A percentile compares a stretch with the other conserved stretches of the same genome.
These are phyloP conservation scores for Dillenia turbinata DNA, from an alignment of 164 flowering plant species.

Conservation along the genomic window DNA sequence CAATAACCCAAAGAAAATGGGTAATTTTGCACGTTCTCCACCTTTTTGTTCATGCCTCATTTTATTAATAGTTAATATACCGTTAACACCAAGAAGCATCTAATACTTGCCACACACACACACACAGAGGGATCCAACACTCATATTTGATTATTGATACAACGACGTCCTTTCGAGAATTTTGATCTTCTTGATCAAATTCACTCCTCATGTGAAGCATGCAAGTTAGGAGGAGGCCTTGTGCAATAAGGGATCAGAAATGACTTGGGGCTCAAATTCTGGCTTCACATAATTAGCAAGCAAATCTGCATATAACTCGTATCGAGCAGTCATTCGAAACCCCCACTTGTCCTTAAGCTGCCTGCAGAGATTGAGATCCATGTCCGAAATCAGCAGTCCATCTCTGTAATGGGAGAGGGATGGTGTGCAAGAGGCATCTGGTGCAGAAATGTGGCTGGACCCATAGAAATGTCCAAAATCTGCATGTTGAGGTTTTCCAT, in stretches of 20 bases:
- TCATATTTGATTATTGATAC: too few species aligned
- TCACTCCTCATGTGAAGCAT: too few species aligned
- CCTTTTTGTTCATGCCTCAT: too few species aligned
- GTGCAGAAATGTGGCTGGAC: constrained; percentile 88
- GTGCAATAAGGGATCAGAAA: constrained; percentile 63
- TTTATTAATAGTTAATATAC: too few species aligned
- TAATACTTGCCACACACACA: too few species aligned
- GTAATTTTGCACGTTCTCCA: too few species aligned
- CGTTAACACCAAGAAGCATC: too few species aligned
- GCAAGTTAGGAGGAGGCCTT: constrained; percentile 30
- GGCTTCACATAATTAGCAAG: constrained; percentile 61
- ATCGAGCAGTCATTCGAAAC: constrained; percentile 91
- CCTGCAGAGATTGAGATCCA: constrained; percentile 95
- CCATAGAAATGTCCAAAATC: constrained; percentile 98
- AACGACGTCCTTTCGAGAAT: too few species aligned
- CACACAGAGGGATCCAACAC: too few species aligned
- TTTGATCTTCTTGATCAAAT: too few species aligned
- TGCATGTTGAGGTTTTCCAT: constrained; percentile 85
- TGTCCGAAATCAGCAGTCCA: constrained; percentile 80
- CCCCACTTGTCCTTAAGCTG: constrained; percentile 99
- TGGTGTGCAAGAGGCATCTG: constrained; percentile 93
- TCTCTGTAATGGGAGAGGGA: constrained; percentile 76
- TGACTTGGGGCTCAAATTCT: constrained; percentile 85
- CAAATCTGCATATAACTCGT: constrained; percentile 67
- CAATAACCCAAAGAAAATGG: too few species aligned